Base-by-base conservation (phyloP, 768 basidiomycete species). In the Flagelloscypha sp. region DNA sequence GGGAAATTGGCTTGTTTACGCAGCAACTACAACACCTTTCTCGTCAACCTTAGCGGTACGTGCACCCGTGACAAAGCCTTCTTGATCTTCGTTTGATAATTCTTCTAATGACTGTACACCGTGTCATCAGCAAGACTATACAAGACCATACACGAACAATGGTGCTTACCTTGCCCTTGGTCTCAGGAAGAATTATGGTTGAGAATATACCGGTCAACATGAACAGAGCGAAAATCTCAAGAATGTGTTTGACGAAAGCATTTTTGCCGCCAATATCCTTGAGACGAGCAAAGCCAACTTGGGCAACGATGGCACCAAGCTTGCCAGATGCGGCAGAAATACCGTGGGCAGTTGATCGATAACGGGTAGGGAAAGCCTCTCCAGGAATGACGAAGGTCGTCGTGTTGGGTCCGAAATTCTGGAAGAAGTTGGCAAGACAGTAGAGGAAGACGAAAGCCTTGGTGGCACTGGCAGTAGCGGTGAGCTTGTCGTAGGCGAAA, bases 341-440 rank as follows among this genome's bases (percentile, higher is more conserved):
- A 56, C 87, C 87, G 48, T 88, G 83, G 8, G 72, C 81, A 5
- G 85, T 87, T 5, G 84, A 85, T 42, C 88, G 77, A 56, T 89
- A 88, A 30, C 88, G 83, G 1, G 87, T 92, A 1, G 87, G 87
- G 74, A 87, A 90, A 17, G 65, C 71, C 53, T 92, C 88, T 44
- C 83, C 84, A 0, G 87, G 85, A 3, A 88, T 62, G 36, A 88
- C 40, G 55, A 90, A 89, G 0, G 85, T 87, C 1, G 84, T 88
- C 0, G 71, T 72, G 47, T 87, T 85, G 7, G 80, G 83, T 2
- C 84, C 86, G 43, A 87, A 89, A 60, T 89, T 89, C 63, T 85
- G 81, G 80, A 88, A 86, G 63, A 87, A 87, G 54, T 84, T 82
- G 48, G 84, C 72, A n/a, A 90, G 63, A 53, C 84, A 84, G 63